Evolutionary conservation across 2,329 filamentous ascomycete genomes (phyloP), one percentile per base, ranked within the genome.

Genomic region (Neonectria hederae): DNA sequence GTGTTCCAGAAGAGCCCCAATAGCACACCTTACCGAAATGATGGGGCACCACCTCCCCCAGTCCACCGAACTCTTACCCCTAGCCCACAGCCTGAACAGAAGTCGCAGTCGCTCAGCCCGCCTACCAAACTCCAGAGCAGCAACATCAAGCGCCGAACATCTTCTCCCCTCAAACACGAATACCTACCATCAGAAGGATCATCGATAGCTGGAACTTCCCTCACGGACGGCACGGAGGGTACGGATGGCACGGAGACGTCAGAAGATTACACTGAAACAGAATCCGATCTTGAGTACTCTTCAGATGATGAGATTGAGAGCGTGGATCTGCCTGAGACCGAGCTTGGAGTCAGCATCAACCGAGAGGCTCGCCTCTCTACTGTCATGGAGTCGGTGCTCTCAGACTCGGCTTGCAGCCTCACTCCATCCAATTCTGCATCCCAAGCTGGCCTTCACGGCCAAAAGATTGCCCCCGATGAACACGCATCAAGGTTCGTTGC

Each of bases 111-210:
- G 60, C 11, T 69, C 54, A 66, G 67, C 64, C 83, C 76, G 69
- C 89, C 77, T 75, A 82, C 74, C 74, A 89, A 81, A 71, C 77
- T 71, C 76, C 80, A 76, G 72, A 77, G 72, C 69, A 77, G 72
- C 68, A 84, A 77, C 77, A 69, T 87, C 22, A 87, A 90, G 74
- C 88, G 94, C 48, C 89, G 94, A 19, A 91, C 89, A 1, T 98
- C 96, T 0, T 99, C 96, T 1, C 96, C 96, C 0, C 83, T 99
- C 54, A 99, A 99, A 81, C 95, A 98, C 76, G 95, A 99, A 80
- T 99, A 97, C 73, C 90, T 94, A 67, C 95, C 95, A 14, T 98
- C 96, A 1, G 87, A 90, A 54, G 79, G 83, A 52, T 89, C 86
- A 0, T 89, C 87, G 0, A 81, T 88, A 45, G 88, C 88, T 7